These are phyloP conservation scores for Xylogone sp. DNA, from an alignment of 2,329 filamentous ascomycete genomes.

Conservation along the genomic window DNA sequence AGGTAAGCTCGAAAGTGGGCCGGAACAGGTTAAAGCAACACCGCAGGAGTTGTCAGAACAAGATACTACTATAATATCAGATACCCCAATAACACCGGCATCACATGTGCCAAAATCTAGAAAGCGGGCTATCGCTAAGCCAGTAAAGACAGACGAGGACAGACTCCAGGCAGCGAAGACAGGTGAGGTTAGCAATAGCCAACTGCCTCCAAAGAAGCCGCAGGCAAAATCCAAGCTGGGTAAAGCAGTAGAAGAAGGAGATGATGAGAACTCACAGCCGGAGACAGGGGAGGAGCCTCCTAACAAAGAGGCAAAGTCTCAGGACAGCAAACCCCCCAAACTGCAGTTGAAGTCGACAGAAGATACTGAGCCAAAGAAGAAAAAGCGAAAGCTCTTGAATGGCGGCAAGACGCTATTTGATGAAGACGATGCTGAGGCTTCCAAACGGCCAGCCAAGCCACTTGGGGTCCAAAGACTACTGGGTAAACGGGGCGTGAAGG, in stretches of 20 bases:
- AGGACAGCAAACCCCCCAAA: constrained; percentile 6
- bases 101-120: constrained; percentile 15
- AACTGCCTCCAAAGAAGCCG: constrained; percentile 27
- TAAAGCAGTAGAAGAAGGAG: constrained; percentile 37
- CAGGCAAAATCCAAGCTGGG: constrained; percentile 29
- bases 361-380: constrained; percentile 45
- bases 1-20: constrained; percentile 8
- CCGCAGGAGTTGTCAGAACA: constrained; percentile 2
- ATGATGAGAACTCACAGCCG: constrained; percentile 23
- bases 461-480: constrained; percentile 26
- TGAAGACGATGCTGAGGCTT: constrained; percentile 57
- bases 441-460: constrained; percentile 32
- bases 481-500: constrained; percentile 23
- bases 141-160: constrained; percentile 31
- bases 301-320: constrained; percentile 4
- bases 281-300: constrained; percentile 12
- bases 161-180: constrained; percentile 38
- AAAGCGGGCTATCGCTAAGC: constrained; percentile 22
- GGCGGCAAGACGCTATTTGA: constrained; percentile 65
- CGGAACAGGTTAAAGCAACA: constrained; percentile 7
- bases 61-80: constrained; percentile 2
- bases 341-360: constrained; percentile 13
- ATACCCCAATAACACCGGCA: not conserved
- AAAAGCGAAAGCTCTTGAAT: constrained; percentile 71
- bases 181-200: constrained; percentile 17